Base-by-base conservation (phyloP, 2,329 filamentous ascomycete genomes). In the Chaetomiaceae sp. region DNA sequence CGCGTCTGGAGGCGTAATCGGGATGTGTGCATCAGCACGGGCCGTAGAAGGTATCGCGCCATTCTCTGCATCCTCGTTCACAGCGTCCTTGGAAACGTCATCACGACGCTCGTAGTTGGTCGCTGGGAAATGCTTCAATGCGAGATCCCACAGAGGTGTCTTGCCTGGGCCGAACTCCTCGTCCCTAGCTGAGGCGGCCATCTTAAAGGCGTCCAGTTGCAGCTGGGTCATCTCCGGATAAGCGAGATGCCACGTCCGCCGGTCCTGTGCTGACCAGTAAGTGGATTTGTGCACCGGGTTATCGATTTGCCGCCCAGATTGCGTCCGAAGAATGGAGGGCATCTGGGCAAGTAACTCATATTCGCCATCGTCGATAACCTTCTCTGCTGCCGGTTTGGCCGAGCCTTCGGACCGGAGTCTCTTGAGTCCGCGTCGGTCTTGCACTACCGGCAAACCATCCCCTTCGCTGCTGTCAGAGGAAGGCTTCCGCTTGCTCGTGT, bases 201-300 rank as follows among this genome's bases (percentile, higher is more conserved):
- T 60, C 15, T 68, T 64, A 60, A 81, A 82, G 2, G 72, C 74
- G 27, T 74, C 70, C 46, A 74, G 73, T 50, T 83, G 78, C 6
- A 78, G 65, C 46, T 77, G 72, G 0, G 74, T 81, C 77, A 84
- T 82, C 51, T 79, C 75, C 0, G 80, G 80, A 54, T 84, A 84
- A 41, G 75, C 61, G 4, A 81, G 66, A 52, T 84, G 80, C 71
- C 78, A 81, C 1, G 76, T 81, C 17, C 59, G 65, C 45, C 66
- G 67, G 53, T 82, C 73, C 36, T 69, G 67, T 3, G 66, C 64
- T 38, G 74, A 71, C 80, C 80, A 84, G 56, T 76, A 84, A 1
- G 69, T 68, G 6, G 67, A 69, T 52, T 82, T 81, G 53, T 71
- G 68, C 11, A 80, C 71, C 4, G 75, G 74, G 17, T 68, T 65